Evolutionary conservation across 1,139 yeast species (phyloP), one percentile per base, ranked within the genome.

Genomic region (Yamadazyma pseudoaaseri): DNA sequence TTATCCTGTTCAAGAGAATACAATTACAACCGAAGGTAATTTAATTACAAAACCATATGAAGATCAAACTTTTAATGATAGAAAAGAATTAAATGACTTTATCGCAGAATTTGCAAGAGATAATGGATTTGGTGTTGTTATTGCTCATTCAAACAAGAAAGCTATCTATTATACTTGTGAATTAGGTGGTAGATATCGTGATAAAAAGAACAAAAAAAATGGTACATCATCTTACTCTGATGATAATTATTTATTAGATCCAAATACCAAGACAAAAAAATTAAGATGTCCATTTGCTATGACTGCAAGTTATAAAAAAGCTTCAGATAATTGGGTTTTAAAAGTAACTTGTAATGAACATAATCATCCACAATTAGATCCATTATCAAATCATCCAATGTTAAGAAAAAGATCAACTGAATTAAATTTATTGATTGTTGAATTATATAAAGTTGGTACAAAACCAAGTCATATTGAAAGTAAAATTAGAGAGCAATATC

Each of bases 131-230:
- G 80, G 80, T 3, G 76, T 75, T 28, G 80, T 76, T 17, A 75
- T 76, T 54, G 79, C 80, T 23, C 80, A 75, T 52, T 72, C 79
- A 16, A 76, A 76, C 52, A 70, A 67, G 41, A 76, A 76, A 51
- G 81, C 81, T 26, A 76, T 76, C 40, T 76, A 76, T 52, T 76
- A 73, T 52, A 75, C 80, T n/a, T 76, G 81, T 52, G 81, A 75
- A 53, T 59, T 75, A 30, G 81, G 81, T 27, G 81, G 81, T 16
- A 62, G 74, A 27, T 75, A 75, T 49, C 62, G 81, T 39, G 79
- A 73, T 47, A 75, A 75, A 47, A 71, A 72, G 52, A 60, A 63
- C 39, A 66, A 65, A 43, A 56, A 60, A 45, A 24, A 17, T 26
- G 41, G 35, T 17, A 22, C 31, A 9, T 18, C 34, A 6, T 50